A percentile compares a stretch with the other conserved stretches of the same genome.
Conservation (phyloP, 768 basidiomycete genomes). For the Phylloporus rhodoxanthus region DNA sequence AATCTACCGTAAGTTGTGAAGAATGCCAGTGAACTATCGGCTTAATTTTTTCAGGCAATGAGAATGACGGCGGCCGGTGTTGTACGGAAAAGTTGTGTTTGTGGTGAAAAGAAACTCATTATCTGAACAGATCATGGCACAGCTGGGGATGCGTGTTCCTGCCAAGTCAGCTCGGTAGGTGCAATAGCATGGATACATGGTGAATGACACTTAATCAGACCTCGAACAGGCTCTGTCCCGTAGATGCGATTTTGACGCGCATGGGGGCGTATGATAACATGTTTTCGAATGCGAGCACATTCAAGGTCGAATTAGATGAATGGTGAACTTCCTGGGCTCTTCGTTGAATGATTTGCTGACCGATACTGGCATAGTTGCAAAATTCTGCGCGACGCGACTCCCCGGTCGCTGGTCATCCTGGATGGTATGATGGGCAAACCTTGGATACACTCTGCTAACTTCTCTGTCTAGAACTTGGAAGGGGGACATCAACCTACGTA, state of each 20-base stretch:
- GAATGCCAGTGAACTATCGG: neutral
- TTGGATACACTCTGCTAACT: constrained; percentile 9
- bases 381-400: constrained; percentile 89
- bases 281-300: constrained; percentile 91
- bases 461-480: constrained; percentile 67
- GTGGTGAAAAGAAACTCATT: constrained; percentile 1
- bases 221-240: constrained; percentile 63
- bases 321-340: constrained; percentile 45
- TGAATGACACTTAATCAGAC: constrained; percentile 3
- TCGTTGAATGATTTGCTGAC: neutral
- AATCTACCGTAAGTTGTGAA: constrained; percentile 54
- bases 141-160: constrained; percentile 93
- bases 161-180: constrained; percentile 70
- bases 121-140: constrained; percentile 71
- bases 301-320: constrained; percentile 98
- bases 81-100: constrained; percentile 36
- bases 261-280: constrained; percentile 99
- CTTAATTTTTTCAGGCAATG: constrained; percentile 50
- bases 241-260: constrained; percentile 88
- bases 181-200: neutral
- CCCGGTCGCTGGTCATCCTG: constrained; percentile 87
- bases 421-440: constrained; percentile 58
- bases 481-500: constrained; percentile 93
- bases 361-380: constrained; percentile 59
- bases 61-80: constrained; percentile 95